phyloP scores from a whole-genome alignment of 1,139 yeast species.

The Sugiyamaella xylanicola region DNA sequence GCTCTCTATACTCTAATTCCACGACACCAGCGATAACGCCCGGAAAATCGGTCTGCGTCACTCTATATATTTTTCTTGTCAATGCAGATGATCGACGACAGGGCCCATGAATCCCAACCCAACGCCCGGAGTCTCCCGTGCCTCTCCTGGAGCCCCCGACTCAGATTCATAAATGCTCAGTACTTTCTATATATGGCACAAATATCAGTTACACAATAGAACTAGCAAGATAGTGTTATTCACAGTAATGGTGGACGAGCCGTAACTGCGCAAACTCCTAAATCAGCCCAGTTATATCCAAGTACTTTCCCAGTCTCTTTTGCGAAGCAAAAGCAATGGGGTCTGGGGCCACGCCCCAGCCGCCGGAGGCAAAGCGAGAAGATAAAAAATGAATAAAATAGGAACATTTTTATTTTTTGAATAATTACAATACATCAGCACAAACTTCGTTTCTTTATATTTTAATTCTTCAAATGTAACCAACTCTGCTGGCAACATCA shows the following conservation, averaged over 20 bases:
- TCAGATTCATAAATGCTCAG: no score
- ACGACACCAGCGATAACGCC: not conserved
- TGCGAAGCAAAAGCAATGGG: no score
- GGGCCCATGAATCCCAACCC: not conserved
- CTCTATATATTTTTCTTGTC: not conserved
- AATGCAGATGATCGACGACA: not conserved
- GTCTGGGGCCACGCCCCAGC: no score
- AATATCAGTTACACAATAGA: no score
- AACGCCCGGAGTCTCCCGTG: not conserved
- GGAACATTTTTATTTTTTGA: slow-evolving; percentile 11
- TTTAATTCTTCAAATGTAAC: slow-evolving; percentile 71
- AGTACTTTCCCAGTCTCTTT: no score
- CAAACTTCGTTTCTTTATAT: slow-evolving; percentile 13
- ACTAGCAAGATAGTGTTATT: no score
- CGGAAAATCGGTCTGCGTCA: not conserved
- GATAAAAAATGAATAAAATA: not conserved
- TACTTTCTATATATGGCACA: no score
- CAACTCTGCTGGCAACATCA: slow-evolving; percentile 99
- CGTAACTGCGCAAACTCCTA: no score
- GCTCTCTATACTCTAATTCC: no score
- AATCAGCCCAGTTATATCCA: no score
- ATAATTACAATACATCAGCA: slow-evolving; percentile 20
- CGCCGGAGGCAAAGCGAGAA: not conserved
- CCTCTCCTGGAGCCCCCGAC: no score
- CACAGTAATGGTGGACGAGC: no score